Evolutionary conservation across 1,284 basidiomycete genomes (phyloP).

Genomic region (Phenoliferia sp.): DNA sequence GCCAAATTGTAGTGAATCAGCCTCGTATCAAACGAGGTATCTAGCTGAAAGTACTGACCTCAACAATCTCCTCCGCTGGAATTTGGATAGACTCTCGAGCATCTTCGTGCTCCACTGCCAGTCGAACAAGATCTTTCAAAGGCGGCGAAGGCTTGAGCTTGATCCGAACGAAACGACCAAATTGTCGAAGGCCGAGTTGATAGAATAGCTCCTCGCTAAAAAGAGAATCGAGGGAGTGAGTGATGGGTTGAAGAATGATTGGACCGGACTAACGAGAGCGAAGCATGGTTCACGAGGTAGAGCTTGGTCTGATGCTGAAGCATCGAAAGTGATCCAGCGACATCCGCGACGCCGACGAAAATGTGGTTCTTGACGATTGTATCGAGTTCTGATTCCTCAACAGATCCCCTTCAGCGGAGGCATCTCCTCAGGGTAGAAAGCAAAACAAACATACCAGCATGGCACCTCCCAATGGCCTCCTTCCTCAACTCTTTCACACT

Average conservation of each 20-base stretch:
- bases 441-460: conserved; percentile 56
- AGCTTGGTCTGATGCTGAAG: conserved; percentile 85
- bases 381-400: conserved; percentile 72
- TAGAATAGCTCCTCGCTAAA: conserved; percentile 80
- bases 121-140: conserved; percentile 62
- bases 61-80: conserved; percentile 53
- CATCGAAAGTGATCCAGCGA: conserved; percentile 65
- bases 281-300: conserved; percentile 80
- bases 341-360: conserved; percentile 89
- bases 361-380: conserved; percentile 82
- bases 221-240: not conserved
- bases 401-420: not conserved
- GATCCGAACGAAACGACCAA: conserved; percentile 72
- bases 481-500: conserved; percentile 70
- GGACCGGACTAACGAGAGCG: conserved; percentile 70
- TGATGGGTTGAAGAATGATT: conserved; percentile 2
- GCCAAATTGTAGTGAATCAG: not conserved
- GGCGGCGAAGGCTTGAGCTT: conserved; percentile 76
- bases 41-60: conserved; percentile 53
- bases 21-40: not conserved
- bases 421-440: not conserved
- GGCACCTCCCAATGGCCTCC: conserved; percentile 57
- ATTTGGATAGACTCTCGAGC: conserved; percentile 42
- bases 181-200: conserved; percentile 86
- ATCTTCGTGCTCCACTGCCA: conserved; percentile 70